phyloP scores from a whole-genome alignment of 163 green algal species.

The Smithsoniella earleae region DNA sequence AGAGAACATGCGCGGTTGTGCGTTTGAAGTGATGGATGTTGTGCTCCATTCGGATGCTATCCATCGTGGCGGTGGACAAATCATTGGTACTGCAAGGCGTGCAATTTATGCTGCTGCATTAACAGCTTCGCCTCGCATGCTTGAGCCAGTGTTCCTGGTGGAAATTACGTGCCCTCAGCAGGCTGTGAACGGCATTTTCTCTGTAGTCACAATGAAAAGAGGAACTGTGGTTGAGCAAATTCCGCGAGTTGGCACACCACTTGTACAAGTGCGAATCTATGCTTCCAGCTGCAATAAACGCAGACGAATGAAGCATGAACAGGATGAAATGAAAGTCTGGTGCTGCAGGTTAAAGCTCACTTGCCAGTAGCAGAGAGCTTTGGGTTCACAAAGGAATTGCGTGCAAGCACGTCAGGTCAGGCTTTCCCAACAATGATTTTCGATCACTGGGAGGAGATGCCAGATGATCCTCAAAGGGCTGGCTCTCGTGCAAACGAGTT shows the following conservation, averaged over 20 bases:
- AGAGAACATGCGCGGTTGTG: slow-evolving; percentile 97
- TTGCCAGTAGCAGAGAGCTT: slow-evolving; percentile 98
- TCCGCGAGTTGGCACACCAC: slow-evolving; percentile 91
- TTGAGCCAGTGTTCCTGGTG: slow-evolving; percentile 97
- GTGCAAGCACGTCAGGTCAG: slow-evolving; percentile 91
- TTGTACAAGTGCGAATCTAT: slow-evolving; percentile 78
- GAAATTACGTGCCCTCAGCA: slow-evolving; percentile 98
- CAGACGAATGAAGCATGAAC: no score
- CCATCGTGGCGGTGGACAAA: slow-evolving; percentile 94
- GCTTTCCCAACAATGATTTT: slow-evolving; percentile 92
- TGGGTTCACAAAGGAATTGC: slow-evolving; percentile 88
- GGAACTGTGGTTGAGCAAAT: slow-evolving; percentile 97
- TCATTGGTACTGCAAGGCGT: slow-evolving; percentile 90
- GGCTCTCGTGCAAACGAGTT: slow-evolving; percentile 71
- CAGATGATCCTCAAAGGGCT: slow-evolving; percentile 66
- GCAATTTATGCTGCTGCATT: slow-evolving; percentile 90
- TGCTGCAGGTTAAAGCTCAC: slow-evolving; percentile 97
- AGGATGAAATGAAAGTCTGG: no score
- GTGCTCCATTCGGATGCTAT: slow-evolving; percentile 97
- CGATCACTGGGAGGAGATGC: slow-evolving; percentile 96
- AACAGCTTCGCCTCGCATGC: slow-evolving; percentile 76
- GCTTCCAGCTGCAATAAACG: no score
- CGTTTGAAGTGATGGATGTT: slow-evolving; percentile 86
- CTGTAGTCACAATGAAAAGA: slow-evolving; percentile 97
- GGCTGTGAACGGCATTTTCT: slow-evolving; percentile 82